phyloP scores from a whole-genome alignment of 768 basidiomycete genomes.

The Suillus weaverae region DNA sequence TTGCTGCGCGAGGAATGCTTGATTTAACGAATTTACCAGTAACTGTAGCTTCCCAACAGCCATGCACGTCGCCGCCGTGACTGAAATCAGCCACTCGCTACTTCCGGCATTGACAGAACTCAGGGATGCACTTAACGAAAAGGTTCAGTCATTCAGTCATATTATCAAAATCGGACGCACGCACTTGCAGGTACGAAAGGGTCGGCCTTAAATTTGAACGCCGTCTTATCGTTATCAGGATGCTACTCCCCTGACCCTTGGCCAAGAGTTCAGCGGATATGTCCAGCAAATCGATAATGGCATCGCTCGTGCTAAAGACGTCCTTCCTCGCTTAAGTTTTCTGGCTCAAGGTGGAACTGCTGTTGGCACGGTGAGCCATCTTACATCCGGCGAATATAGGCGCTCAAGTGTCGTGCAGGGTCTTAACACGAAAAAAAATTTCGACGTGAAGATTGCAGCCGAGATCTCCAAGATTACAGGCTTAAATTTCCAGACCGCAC shows the following conservation, averaged over 20 bases:
- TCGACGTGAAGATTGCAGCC: slow-evolving; percentile 90
- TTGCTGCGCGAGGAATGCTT: slow-evolving; percentile 11
- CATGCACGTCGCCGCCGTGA: slow-evolving; percentile 97
- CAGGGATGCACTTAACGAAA: slow-evolving; percentile 79
- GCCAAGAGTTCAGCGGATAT: slow-evolving; percentile 98
- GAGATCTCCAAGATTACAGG: slow-evolving; percentile 93
- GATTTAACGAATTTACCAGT: not conserved
- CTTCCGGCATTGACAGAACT: slow-evolving; percentile 86
- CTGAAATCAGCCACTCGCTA: slow-evolving; percentile 75
- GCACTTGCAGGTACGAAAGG: slow-evolving; percentile 69
- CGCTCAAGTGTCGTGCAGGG: slow-evolving; percentile 53
- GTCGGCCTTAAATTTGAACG: not conserved
- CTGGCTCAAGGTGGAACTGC: slow-evolving; percentile 98
- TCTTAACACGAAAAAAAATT: slow-evolving; percentile 93
- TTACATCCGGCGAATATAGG: not conserved
- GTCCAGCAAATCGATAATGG: slow-evolving; percentile 92
- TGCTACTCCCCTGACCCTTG: slow-evolving; percentile 95
- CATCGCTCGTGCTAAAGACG: slow-evolving; percentile 78
- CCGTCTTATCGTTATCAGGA: slow-evolving; percentile 52
- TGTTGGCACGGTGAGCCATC: slow-evolving; percentile 81
- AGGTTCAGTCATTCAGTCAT: slow-evolving; percentile 78
- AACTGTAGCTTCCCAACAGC: slow-evolving; percentile 88
- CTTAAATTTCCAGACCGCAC: slow-evolving; percentile 90
- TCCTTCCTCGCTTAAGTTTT: slow-evolving; percentile 80
- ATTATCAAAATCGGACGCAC: slow-evolving; percentile 99